Base-by-base conservation (phyloP, 495 filamentous ascomycete species). In the Extremus antarcticus region DNA sequence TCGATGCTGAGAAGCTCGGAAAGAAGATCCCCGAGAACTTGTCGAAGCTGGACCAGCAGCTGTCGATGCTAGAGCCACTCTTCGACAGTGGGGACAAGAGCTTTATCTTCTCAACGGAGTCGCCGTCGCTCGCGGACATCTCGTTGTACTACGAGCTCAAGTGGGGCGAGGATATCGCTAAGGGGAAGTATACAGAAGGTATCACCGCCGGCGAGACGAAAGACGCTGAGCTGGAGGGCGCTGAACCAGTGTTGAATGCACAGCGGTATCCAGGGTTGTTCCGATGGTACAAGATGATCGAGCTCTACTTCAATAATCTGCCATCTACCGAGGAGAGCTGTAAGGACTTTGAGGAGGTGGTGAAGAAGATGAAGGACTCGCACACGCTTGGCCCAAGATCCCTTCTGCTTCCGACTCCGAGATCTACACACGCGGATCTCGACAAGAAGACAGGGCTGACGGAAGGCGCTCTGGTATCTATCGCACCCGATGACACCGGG, bases 401-500 rank as follows among this genome's bases (percentile, higher is more conserved):
- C 1, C 22, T 65, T 15, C 47, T 68, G 22, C 45, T 67, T 1
- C 65, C 62, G 16, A 62, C 66, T 16, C 55, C 66, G 1, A 51
- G 54, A 23, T 41, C 38, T 2, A 24, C 56, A 29, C 54, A 62
- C 17, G 20, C 43, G 15, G 48, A 62, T 9, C 52, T 67, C 15
- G 65, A 67, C 55, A n/a, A 10, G 48, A 57, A 63, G 43, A 46
- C 38, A 20, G 66, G 66, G n/a, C 35, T 67, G 43, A 25, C 40
- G 13, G 40, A 51, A 38, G 66, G 66, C 0, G 53, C 24, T 10
- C n/a, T 56, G 39, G 65, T 69, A 0, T 53, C 50, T 16, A 55
- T 69, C 1, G 65, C 66, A 53, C 66, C 66, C 0, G 66, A 69
- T 61, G 66, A 69, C 56, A 69, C 65, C 2, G 66, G 66, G 20